Evolutionary conservation across 139 green algal species (phyloP), one percentile per base, ranked within the genome.

Genomic region (Coelastrella sp.): DNA sequence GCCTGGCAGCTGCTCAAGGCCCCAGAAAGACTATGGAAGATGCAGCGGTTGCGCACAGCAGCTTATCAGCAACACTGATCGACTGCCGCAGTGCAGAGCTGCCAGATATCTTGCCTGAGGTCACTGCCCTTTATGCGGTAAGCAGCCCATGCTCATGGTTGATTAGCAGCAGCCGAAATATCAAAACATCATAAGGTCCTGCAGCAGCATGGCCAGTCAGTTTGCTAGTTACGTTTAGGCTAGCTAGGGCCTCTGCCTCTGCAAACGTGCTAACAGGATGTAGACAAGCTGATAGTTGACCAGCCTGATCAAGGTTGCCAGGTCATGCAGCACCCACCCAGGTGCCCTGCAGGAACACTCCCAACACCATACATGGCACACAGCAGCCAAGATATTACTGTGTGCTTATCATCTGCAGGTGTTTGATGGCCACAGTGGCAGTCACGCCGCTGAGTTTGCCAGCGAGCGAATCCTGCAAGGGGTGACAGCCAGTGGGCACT

Each of bases 401-500:
- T 61, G 32, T 54, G 65, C 64, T 88, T 86, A 32, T 54, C 20
- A 22, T 6, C 3, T 59, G 32, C 83, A 88, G 83, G 83, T 88
- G 4, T 88, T 88, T 56, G 83, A 88, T n/a, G 83, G 83, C 17
- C 83, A 88, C n/a, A 74, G 54, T 54, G 83, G 83, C 66, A 80
- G 54, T 19, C 83, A 88, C 56, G 83, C 83, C 56, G 83, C 83
- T 65, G 83, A 88, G 83, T 88, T 88, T 66, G 83, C 83, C 54
- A 79, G 83, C 54, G n/a, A 66, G 13, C 83, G 83, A 16, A 80
- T 88, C 7, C n/a, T 88, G 83, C 47, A 65, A 23, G 68, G 65
- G 7, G 20, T 88, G 19, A 80, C 68, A 17, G 56, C 7, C 23
- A 66, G 74, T 60, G 20, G 8, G 2, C 17, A 60, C 54, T 88